phyloP scores from a whole-genome alignment of 768 basidiomycete species.

The Sporobolomyces pararoseus region DNA sequence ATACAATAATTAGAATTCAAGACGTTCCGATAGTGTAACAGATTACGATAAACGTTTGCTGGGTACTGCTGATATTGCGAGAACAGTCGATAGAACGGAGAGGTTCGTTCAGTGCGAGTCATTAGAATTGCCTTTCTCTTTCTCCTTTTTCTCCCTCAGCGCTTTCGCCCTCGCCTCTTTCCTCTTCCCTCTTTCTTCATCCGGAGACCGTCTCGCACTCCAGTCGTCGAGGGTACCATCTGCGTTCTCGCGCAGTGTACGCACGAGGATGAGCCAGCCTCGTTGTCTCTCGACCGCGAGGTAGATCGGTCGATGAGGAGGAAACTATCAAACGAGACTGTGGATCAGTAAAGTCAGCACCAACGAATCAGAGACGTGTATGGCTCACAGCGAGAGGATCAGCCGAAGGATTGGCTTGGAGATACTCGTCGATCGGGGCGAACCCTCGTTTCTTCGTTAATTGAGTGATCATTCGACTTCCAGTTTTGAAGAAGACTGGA shows the following conservation, averaged over 20 bases:
- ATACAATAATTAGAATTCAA: too few species aligned
- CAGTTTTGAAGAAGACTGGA: constrained; percentile 36
- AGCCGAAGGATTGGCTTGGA: constrained; percentile 7
- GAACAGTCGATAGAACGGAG: too few species aligned
- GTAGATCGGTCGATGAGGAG: constrained; percentile 32
- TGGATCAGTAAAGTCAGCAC: not conserved
- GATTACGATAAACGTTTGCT: too few species aligned
- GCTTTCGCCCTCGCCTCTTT: constrained; percentile 24
- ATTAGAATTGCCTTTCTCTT: not conserved
- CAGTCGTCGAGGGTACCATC: constrained; percentile 31
- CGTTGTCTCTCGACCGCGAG: constrained; percentile 14
- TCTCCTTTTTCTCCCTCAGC: not conserved
- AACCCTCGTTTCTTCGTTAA: constrained; percentile 36
- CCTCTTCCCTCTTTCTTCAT: constrained; percentile 31
- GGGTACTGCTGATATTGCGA: too few species aligned
- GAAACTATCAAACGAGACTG: constrained; percentile 7
- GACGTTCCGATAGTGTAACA: too few species aligned
- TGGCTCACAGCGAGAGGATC: constrained; percentile 1
- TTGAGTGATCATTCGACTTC: constrained; percentile 17
- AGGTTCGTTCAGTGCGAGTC: too few species aligned
- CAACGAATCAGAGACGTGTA: not conserved
- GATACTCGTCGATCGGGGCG: constrained; percentile 18
- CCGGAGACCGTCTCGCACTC: constrained; percentile 14
- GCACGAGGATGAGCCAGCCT: constrained; percentile 31
- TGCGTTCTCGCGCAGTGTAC: not conserved